phyloP scores from a whole-genome alignment of 2,329 filamentous ascomycete species.

The Fusarium oligoseptatum region DNA sequence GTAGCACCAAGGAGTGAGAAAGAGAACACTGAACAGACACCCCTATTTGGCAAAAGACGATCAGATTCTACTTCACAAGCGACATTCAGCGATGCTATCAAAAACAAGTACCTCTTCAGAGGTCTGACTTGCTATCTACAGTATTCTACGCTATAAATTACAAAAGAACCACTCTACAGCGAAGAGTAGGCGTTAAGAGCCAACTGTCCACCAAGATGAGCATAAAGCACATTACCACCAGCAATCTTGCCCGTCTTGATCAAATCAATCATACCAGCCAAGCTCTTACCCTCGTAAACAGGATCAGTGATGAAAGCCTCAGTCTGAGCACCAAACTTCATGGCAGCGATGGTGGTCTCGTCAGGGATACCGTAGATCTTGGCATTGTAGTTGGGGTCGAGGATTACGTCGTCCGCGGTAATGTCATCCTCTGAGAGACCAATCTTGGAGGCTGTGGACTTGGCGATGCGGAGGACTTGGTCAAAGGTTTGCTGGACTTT shows the following conservation, averaged over 20 bases:
- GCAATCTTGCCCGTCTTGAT: slow-evolving; percentile 72
- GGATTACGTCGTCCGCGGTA: slow-evolving; percentile 70
- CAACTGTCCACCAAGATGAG: slow-evolving; percentile 78
- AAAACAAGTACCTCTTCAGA: slow-evolving; percentile 4
- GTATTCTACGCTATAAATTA: slow-evolving; percentile 22
- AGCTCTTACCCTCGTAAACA: slow-evolving; percentile 81
- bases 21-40: background rate
- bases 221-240: slow-evolving; percentile 77
- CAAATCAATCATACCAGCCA: slow-evolving; percentile 79
- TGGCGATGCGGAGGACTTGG: slow-evolving; percentile 76
- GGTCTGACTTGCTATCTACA: background rate
- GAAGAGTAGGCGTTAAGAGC: slow-evolving; percentile 76
- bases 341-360: slow-evolving; percentile 74
- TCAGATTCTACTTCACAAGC: background rate
- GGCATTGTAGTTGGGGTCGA: slow-evolving; percentile 74
- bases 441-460: slow-evolving; percentile 72
- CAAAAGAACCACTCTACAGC: slow-evolving; percentile 17
- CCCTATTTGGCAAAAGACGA: background rate
- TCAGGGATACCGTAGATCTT: slow-evolving; percentile 78
- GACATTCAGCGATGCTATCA: background rate
- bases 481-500: slow-evolving; percentile 68
- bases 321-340: slow-evolving; percentile 75
- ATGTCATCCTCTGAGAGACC: slow-evolving; percentile 72
- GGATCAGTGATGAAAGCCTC: slow-evolving; percentile 83
- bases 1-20: too few relatives aligned